phyloP scores from a whole-genome alignment of 2,329 filamentous ascomycete species.

The Diaporthe ilicicola region DNA sequence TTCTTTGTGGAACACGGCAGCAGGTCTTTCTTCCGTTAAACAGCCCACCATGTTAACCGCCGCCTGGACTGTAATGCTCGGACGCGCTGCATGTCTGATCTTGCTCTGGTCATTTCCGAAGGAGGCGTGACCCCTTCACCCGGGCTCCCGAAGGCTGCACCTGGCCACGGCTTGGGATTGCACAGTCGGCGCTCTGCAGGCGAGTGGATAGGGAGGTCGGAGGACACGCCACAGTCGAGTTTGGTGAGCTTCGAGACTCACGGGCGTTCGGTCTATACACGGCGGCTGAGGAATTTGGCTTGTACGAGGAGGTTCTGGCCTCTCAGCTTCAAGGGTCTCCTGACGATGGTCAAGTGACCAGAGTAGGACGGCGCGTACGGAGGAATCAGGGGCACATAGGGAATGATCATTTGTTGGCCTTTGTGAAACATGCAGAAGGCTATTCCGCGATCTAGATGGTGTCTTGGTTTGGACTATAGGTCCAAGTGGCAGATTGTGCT shows the following conservation, averaged over 20 bases:
- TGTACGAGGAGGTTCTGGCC: neutral
- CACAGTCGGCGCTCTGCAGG: neutral
- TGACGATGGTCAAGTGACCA: neutral
- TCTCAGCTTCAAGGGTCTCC: neutral
- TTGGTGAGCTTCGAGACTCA: neutral
- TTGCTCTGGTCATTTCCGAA: conserved; percentile 3
- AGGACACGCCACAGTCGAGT: too few relatives aligned
- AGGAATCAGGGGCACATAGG: neutral
- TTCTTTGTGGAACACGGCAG: conserved; percentile 12
- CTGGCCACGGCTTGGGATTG: neutral
- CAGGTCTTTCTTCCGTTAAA: neutral
- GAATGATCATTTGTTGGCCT: neutral
- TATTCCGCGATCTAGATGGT: neutral
- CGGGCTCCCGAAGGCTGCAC: neutral
- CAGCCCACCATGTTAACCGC: neutral
- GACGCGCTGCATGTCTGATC: conserved; percentile 17
- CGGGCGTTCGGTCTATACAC: neutral
- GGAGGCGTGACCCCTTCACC: neutral
- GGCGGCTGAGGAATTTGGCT: neutral
- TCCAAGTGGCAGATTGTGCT: neutral
- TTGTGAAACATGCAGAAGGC: neutral
- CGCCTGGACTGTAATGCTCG: conserved; percentile 1
- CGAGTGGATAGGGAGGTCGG: neutral
- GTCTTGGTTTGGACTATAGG: neutral
- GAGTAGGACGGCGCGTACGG: neutral